phyloP scores from a whole-genome alignment of 805 yeast genomes.

The Osmozyma mogii region DNA sequence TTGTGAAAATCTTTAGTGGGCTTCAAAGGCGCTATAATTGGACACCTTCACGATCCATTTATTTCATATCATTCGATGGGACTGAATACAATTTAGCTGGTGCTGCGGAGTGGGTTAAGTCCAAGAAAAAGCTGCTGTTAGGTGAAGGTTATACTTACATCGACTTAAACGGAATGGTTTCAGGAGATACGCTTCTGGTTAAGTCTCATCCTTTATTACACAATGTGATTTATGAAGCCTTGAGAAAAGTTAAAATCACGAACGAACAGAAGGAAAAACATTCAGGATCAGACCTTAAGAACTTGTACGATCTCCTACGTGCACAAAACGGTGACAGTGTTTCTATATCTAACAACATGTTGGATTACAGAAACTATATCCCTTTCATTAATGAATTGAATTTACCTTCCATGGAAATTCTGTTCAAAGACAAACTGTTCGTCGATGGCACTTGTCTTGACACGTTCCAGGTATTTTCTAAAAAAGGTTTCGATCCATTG shows the following conservation, averaged over 20 bases:
- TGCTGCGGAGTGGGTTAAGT: conserved; percentile 67
- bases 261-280: conserved; percentile 4
- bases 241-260: conserved; percentile 19
- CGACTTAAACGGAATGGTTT: conserved; percentile 62
- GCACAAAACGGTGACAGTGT: conserved; percentile 17
- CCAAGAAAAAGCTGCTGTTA: conserved; percentile 42
- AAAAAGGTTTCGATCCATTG: conserved; percentile 41
- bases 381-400: conserved; percentile 62
- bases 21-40: conserved; percentile 61
- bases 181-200: conserved; percentile 46
- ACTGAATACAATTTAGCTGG: conserved; percentile 78
- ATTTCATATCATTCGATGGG: conserved; percentile 81
- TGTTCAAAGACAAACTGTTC: conserved; percentile 28
- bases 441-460: conserved; percentile 60
- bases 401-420: conserved; percentile 60
- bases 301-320: conserved; percentile 21
- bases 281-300: conserved; percentile 6
- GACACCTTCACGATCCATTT: conserved; percentile 76
- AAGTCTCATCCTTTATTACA: conserved; percentile 61
- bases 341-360: conserved; percentile 22
- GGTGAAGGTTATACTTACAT: conserved; percentile 62
- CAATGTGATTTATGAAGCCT: conserved; percentile 35
- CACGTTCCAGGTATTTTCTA: conserved; percentile 46
- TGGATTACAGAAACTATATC: conserved; percentile 51
- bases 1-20: conserved; percentile 59